These are phyloP conservation scores for Trichosporon sp. DNA, from an alignment of 1,284 basidiomycete species.

Conservation along the genomic window DNA sequence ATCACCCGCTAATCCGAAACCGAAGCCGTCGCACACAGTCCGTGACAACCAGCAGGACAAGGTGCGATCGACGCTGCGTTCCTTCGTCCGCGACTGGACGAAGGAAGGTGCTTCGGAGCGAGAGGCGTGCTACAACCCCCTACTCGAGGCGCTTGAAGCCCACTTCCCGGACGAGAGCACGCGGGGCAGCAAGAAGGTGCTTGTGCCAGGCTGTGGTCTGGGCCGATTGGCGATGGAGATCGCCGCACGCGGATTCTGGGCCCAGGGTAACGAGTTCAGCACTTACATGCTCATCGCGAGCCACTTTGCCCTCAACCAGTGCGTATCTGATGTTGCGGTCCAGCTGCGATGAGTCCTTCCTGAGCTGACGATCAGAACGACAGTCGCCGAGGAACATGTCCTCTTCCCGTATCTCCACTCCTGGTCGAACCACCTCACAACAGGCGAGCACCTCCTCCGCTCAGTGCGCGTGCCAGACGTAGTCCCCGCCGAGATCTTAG, in stretches of 20 bases:
- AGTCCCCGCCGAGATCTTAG: conserved; percentile 64
- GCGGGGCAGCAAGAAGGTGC: conserved; percentile 52
- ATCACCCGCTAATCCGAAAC: not conserved
- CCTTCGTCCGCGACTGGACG: conserved; percentile 87
- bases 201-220: conserved; percentile 82
- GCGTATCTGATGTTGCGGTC: conserved; percentile 20
- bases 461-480: conserved; percentile 74
- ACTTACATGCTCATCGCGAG: conserved; percentile 86
- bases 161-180: conserved; percentile 55
- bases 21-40: conserved; percentile 19
- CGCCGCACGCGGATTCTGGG: conserved; percentile 70
- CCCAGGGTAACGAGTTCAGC: conserved; percentile 89
- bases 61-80: conserved; percentile 78
- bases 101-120: conserved; percentile 70
- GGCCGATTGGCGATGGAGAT: conserved; percentile 81
- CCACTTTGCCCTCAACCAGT: conserved; percentile 75
- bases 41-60: conserved; percentile 55
- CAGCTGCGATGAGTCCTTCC: too few species aligned
- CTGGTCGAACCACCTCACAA: conserved; percentile 68
- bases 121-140: conserved; percentile 68
- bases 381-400: conserved; percentile 60
- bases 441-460: conserved; percentile 59
- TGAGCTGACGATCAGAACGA: conserved; percentile 55
- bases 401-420: conserved; percentile 86
- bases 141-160: conserved; percentile 65